These are phyloP conservation scores for Coniella vitis DNA, from an alignment of 2,329 filamentous ascomycete genomes.

Conservation along the genomic window DNA sequence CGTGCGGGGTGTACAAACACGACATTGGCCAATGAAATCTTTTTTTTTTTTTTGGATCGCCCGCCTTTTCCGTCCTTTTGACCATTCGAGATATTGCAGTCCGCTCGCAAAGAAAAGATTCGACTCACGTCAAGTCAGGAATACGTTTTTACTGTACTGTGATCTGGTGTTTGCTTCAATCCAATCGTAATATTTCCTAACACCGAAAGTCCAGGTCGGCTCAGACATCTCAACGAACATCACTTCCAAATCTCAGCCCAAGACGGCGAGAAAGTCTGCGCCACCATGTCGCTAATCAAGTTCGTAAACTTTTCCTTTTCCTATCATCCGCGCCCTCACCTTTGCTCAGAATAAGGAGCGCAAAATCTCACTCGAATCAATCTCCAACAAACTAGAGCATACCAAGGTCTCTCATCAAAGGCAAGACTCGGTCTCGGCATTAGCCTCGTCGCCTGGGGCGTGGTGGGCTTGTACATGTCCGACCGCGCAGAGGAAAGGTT, in stretches of 20 bases:
- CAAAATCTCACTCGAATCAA: neutral
- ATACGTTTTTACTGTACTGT: no score
- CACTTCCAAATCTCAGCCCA: neutral
- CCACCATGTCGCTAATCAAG: constrained; percentile 13
- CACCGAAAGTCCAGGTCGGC: no score
- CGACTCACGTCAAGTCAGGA: no score
- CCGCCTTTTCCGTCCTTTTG: no score
- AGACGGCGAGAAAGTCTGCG: neutral
- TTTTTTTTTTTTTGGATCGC: no score
- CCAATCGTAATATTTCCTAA: no score
- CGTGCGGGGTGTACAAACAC: no score
- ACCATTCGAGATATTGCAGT: no score
- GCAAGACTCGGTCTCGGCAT: constrained; percentile 66
- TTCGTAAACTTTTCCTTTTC: neutral
- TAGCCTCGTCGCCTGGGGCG: constrained; percentile 70
- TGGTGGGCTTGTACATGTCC: constrained; percentile 63
- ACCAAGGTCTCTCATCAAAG: constrained; percentile 63
- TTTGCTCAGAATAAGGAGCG: constrained; percentile 1
- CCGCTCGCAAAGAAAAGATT: no score
- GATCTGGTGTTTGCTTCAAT: no score
- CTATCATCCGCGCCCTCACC: no score
- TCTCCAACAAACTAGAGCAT: constrained; percentile 42
- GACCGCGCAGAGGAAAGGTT: constrained; percentile 68
- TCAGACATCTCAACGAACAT: neutral
- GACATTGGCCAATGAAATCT: no score